These are phyloP conservation scores for Fomitopsis schrenkii DNA, from an alignment of 1,284 basidiomycete genomes.

Conservation along the genomic window DNA sequence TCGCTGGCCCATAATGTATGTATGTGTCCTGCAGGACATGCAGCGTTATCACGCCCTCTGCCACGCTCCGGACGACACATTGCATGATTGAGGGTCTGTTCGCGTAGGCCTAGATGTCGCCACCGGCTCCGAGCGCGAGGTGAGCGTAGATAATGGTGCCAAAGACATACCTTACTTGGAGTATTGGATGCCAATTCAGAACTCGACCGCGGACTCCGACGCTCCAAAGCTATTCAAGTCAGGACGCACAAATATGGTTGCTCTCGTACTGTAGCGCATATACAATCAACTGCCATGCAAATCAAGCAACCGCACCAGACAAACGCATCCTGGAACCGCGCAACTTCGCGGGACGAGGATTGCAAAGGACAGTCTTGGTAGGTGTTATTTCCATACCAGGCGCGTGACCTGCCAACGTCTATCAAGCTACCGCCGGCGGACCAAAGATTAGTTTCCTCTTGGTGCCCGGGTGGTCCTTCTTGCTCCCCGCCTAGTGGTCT, in stretches of 20 bases:
- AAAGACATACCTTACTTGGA: background rate
- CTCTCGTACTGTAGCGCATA: background rate
- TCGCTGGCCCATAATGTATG: too few species aligned
- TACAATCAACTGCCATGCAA: background rate
- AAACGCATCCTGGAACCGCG: background rate
- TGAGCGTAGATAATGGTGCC: background rate
- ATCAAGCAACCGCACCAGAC: background rate
- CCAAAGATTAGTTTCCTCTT: background rate
- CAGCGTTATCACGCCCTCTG: too few species aligned
- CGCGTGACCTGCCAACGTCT: background rate
- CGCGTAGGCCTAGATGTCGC: background rate
- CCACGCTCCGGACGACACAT: too few species aligned
- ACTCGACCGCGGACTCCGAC: background rate
- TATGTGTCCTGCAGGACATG: too few species aligned
- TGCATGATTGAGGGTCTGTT: too few species aligned
- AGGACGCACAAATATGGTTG: background rate
- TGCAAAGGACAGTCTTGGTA: background rate
- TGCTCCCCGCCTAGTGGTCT: background rate
- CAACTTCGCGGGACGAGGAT: background rate
- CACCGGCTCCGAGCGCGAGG: background rate
- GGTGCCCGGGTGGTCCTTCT: background rate
- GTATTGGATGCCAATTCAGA: background rate
- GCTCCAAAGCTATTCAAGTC: background rate
- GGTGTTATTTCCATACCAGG: background rate
- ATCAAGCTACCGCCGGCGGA: background rate